A percentile compares a stretch with the other conserved stretches of the same genome.
phyloP scores from a whole-genome alignment of 768 basidiomycete genomes.

The Jaapia argillacea region DNA sequence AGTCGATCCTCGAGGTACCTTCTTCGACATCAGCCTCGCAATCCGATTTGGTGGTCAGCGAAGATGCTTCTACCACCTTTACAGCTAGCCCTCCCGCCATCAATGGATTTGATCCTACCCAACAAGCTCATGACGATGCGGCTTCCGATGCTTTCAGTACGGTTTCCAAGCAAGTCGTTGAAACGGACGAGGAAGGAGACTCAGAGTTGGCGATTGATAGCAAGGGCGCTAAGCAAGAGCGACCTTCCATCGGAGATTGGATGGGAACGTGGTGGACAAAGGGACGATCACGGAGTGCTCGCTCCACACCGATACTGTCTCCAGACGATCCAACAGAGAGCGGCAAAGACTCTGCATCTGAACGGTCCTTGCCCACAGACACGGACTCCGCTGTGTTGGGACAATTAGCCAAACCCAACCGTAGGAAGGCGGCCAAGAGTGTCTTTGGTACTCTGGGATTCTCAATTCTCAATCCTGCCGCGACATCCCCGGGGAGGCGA shows the following conservation, averaged over 20 bases:
- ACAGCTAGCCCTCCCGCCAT: too few relatives aligned
- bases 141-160: too few relatives aligned
- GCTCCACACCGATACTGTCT: conserved; percentile 8
- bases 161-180: too few relatives aligned
- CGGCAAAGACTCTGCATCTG: not conserved
- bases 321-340: conserved; percentile 1
- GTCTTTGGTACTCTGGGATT: conserved; percentile 68
- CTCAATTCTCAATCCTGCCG: conserved; percentile 47
- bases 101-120: too few relatives aligned
- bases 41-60: not conserved
- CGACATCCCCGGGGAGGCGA: conserved; percentile 8
- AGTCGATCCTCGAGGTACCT: conserved; percentile 1
- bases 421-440: conserved; percentile 44
- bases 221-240: conserved; percentile 24
- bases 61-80: not conserved
- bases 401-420: conserved; percentile 9
- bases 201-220: too few relatives aligned
- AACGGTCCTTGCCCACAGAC: conserved; percentile 1
- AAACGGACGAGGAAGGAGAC: too few relatives aligned
- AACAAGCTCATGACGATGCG: too few relatives aligned
- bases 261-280: conserved; percentile 69
- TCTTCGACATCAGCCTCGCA: not conserved
- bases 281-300: conserved; percentile 26
- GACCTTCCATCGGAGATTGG: conserved; percentile 51
- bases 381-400: conserved; percentile 7